A percentile compares a stretch with the other conserved stretches of the same genome.
phyloP scores from a whole-genome alignment of 257 asterid genomes.

The Przewalskia tangutica region DNA sequence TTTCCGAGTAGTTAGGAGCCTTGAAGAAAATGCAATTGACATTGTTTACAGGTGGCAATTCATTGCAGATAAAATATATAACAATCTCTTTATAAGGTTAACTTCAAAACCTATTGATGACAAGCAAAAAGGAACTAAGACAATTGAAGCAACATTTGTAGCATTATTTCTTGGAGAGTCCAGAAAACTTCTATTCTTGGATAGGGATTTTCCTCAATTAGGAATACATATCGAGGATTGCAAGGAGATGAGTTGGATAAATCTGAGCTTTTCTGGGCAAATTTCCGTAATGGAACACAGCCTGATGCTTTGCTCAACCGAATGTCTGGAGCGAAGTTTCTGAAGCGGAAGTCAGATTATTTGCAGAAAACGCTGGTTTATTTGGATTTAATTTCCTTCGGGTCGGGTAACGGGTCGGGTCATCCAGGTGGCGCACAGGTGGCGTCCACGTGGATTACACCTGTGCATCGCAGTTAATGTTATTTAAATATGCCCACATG shows the following conservation, averaged over 20 bases:
- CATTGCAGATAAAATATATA: conserved; percentile 16
- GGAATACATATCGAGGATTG: conserved; percentile 23
- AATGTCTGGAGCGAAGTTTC: conserved; percentile 19
- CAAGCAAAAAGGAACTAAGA: conserved; percentile 12
- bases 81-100: conserved; percentile 32
- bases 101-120: conserved; percentile 8
- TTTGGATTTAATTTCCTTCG: too few species aligned
- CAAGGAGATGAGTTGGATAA: conserved; percentile 57
- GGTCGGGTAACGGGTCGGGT: too few species aligned
- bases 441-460: too few species aligned
- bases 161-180: conserved; percentile 38
- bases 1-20: conserved; percentile 21
- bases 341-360: conserved; percentile 59
- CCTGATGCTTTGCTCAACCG: conserved; percentile 20
- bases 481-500: too few species aligned
- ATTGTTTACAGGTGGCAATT: conserved; percentile 33
- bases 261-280: conserved; percentile 35
- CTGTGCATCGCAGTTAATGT: too few species aligned
- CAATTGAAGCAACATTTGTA: conserved; percentile 31
- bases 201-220: conserved; percentile 26
- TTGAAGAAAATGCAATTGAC: conserved; percentile 18
- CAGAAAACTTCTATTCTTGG: conserved; percentile 16
- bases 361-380: too few species aligned
- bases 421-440: too few species aligned
- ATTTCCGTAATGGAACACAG: conserved; percentile 22